Evolutionary conservation across 345 rosid genomes (phyloP), one percentile per base, ranked within the genome.

Genomic region (Linum trigynum): DNA sequence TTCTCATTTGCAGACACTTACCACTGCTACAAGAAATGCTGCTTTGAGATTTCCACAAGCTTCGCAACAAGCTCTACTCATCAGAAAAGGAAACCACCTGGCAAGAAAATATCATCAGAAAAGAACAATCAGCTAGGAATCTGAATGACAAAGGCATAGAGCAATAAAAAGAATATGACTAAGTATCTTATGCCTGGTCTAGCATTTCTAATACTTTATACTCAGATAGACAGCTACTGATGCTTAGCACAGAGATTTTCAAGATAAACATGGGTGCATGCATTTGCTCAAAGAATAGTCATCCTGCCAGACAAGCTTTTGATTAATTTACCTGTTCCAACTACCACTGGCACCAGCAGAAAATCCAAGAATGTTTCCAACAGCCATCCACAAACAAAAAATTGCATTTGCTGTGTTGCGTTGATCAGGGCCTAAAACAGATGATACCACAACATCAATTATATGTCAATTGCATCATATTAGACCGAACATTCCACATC

Each of bases 71-170:
- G 97, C 99, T 82, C 76, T 82, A 76, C 74, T 90, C 57, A 70
- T 82, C 77, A 94, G 82, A 83, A 90, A 94, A 63, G 99, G 99
- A 84, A 94, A 94, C 99, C 96, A 90, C 77, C 99, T 94, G 88
- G 67, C 39, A 73, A 58, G 43, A 75, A 65, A 76, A 15, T 56
- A 71, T 65, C 50, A 15, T 69, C 50, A 66, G 64, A 69, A 41
- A 55, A 70, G 15, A 70, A 51, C 36, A 68, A 65, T 72, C 59
- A 67, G 40, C 63, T 17, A 14, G 50, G 41, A 16, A 51, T 45
- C 32, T 11, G 23, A 45, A 5, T 43, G 63, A 57, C n/a, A 48
- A 48, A 48, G 14, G 53, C 53, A 48, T 9, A 48, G 53, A 9
- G 14, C 3, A 48, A 48, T 12, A 48, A 48, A 48, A 48, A 48